Percentiles rank a stretch among this genome's conserved stretches.
Evolutionary conservation across 208 protist genomes (phyloP).

Genomic region (Crithidia thermophila): DNA sequence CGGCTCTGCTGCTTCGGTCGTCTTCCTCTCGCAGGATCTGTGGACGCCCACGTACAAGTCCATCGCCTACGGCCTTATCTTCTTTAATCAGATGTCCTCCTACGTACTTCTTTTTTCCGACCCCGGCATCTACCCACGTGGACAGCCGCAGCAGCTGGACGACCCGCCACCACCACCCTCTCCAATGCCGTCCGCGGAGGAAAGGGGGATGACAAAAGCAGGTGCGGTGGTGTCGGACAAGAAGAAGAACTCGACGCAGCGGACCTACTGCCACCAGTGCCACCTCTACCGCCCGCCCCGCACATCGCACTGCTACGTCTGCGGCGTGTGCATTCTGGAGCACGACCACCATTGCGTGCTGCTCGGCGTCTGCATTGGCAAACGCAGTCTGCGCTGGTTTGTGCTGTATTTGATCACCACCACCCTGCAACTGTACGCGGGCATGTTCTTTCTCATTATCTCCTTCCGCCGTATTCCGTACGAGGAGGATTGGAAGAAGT

Average conservation of each 20-base stretch:
- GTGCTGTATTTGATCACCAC: constrained; percentile 51
- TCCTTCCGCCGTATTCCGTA: constrained; percentile 27
- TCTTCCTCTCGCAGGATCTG: constrained; percentile 24
- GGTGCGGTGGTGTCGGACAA: constrained; percentile 12
- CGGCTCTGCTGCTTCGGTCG: background rate
- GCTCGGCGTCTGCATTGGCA: constrained; percentile 77
- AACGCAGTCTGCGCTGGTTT: constrained; percentile 82
- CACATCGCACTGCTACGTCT: constrained; percentile 77
- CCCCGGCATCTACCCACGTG: constrained; percentile 62
- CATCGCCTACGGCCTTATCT: constrained; percentile 9
- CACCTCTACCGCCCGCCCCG: constrained; percentile 54
- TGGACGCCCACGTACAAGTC: constrained; percentile 22
- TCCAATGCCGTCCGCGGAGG: background rate
- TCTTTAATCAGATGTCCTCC: constrained; percentile 24
- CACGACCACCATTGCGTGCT: constrained; percentile 88
- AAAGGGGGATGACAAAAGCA: constrained; percentile 1
- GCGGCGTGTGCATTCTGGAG: constrained; percentile 79
- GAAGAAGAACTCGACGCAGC: constrained; percentile 22
- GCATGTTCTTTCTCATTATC: constrained; percentile 35
- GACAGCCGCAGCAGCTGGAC: background rate
- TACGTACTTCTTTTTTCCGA: constrained; percentile 33
- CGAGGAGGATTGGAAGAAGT: constrained; percentile 31
- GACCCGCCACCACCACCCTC: too few species aligned
- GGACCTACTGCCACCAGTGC: constrained; percentile 62
- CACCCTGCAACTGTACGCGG: constrained; percentile 31